phyloP scores from a whole-genome alignment of 2,329 filamentous ascomycete species.

The Chaetoscypha palmicola region DNA sequence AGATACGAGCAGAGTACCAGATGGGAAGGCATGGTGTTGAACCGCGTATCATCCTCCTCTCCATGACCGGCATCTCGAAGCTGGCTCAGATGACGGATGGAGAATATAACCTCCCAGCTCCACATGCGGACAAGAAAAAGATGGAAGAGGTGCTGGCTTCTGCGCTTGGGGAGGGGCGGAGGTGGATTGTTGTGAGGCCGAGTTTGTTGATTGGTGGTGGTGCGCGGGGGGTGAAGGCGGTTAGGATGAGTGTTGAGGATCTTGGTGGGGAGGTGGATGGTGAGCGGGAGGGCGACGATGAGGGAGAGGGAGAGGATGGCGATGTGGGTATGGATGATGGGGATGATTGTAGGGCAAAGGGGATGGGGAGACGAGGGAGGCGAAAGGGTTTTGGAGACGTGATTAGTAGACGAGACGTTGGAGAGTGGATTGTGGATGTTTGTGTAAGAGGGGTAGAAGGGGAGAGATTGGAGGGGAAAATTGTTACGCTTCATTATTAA shows the following conservation, averaged over 20 bases:
- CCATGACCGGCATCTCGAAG: constrained; percentile 36
- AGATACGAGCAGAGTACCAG: too few relatives aligned
- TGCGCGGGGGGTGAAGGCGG: constrained; percentile 6
- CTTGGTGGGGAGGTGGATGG: too few relatives aligned
- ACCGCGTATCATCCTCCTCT: constrained; percentile 31
- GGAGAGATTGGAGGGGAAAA: not conserved
- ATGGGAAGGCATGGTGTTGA: not conserved
- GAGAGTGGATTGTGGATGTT: constrained; percentile 26
- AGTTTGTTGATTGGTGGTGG: constrained; percentile 26
- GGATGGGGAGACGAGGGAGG: too few relatives aligned
- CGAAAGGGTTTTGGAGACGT: too few relatives aligned
- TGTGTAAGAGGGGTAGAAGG: not conserved
- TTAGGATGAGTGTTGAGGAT: constrained; percentile 24
- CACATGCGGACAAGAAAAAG: constrained; percentile 40
- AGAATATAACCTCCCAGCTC: constrained; percentile 32
- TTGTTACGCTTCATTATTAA: not conserved
- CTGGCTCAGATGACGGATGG: constrained; percentile 37
- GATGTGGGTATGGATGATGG: too few relatives aligned
- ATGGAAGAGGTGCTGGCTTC: constrained; percentile 35
- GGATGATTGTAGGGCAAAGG: too few relatives aligned
- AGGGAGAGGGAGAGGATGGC: constrained; percentile 12
- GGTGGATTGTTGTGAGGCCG: constrained; percentile 16
- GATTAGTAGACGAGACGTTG: constrained; percentile 29
- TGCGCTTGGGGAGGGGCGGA: constrained; percentile 12
- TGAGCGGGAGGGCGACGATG: not conserved